These are phyloP conservation scores for Candida oleophila DNA, from an alignment of 805 yeast species.

Conservation along the genomic window DNA sequence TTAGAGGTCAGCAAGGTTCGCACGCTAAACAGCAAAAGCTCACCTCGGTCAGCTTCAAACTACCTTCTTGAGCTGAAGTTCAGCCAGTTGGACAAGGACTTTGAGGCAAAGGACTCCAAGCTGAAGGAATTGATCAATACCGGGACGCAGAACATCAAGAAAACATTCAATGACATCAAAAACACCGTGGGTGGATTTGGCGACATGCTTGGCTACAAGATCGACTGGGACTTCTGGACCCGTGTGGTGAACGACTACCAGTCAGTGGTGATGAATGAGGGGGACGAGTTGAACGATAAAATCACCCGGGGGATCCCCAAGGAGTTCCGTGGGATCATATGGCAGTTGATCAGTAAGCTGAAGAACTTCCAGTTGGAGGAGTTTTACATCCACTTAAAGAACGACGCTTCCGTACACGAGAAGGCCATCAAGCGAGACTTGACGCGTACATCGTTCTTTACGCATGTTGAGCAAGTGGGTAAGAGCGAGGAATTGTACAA, in stretches of 20 bases:
- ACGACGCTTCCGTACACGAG: conserved; percentile 60
- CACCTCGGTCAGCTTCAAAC: conserved; percentile 21
- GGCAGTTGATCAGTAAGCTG: conserved; percentile 87
- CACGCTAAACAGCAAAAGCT: too few relatives aligned
- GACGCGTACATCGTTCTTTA: conserved; percentile 79
- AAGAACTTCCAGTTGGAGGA: conserved; percentile 66
- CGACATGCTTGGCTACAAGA: conserved; percentile 30
- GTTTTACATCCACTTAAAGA: conserved; percentile 51
- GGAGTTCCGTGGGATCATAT: conserved; percentile 82
- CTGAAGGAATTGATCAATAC: conserved; percentile 46
- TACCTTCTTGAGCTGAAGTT: conserved; percentile 62
- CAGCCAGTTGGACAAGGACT: conserved; percentile 52
- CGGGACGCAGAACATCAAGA: conserved; percentile 38
- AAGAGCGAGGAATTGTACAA: conserved; percentile 65
- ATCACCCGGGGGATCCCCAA: conserved; percentile 79
- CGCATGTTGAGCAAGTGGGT: conserved; percentile 51
- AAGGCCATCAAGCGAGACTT: conserved; percentile 79
- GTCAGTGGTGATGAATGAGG: conserved; percentile 59
- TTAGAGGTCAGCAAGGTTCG: neutral
- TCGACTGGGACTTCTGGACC: conserved; percentile 90
- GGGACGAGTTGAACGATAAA: conserved; percentile 57
- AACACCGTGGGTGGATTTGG: conserved; percentile 45
- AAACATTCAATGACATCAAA: conserved; percentile 47
- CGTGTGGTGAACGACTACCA: conserved; percentile 74
- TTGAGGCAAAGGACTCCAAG: conserved; percentile 47